A percentile compares a stretch with the other conserved stretches of the same genome.
These are phyloP conservation scores for Umbelopsis vinacea DNA, from an alignment of 192 early-diverging fungal genomes.

Conservation along the genomic window DNA sequence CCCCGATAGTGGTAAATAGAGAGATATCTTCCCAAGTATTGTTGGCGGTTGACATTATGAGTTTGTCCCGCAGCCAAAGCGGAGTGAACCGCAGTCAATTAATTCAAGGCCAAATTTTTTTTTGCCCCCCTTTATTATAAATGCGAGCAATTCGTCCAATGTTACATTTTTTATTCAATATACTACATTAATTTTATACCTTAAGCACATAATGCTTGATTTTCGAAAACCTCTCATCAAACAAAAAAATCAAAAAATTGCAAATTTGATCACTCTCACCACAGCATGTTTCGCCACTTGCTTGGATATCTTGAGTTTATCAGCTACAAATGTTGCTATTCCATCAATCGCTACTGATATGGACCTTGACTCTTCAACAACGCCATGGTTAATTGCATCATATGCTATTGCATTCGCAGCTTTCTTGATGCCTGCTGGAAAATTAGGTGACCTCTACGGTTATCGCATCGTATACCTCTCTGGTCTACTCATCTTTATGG, in stretches of 20 bases:
- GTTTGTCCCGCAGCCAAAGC: no score
- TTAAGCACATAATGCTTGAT: no score
- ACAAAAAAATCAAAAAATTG: neutral
- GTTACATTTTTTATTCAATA: no score
- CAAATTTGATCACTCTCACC: conserved; percentile 25
- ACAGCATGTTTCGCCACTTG: conserved; percentile 45
- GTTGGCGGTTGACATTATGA: no score
- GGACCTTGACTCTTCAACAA: neutral
- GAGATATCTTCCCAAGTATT: no score
- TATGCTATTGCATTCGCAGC: conserved; percentile 40
- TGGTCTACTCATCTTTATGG: conserved; percentile 39
- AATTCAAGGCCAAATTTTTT: no score
- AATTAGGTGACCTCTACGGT: conserved; percentile 42
- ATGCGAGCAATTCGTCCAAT: no score
- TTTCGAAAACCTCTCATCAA: no score
- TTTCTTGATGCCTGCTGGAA: conserved; percentile 37
- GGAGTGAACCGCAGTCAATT: no score
- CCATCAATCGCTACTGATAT: conserved; percentile 35
- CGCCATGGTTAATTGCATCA: conserved; percentile 30
- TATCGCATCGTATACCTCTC: conserved; percentile 37
- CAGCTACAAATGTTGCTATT: conserved; percentile 46
- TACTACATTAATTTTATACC: no score
- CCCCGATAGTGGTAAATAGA: no score
- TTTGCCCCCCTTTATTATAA: no score
- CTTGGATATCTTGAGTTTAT: conserved; percentile 43